A percentile compares a stretch with the other conserved stretches of the same genome.
Conservation (phyloP, 345 rosid species). For the Populus alba region DNA sequence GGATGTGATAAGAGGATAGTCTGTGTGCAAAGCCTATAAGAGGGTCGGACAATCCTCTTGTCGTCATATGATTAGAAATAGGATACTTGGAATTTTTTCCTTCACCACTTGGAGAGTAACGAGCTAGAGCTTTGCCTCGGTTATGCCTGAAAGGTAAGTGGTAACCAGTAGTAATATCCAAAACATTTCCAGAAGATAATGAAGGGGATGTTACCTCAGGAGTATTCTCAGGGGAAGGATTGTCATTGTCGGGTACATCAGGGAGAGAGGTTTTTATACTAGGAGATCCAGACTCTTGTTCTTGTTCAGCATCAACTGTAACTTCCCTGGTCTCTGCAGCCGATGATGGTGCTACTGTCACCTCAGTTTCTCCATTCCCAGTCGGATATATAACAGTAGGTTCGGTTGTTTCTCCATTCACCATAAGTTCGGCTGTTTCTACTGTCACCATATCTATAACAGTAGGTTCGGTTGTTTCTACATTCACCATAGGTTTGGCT, state of each 20-base stretch:
- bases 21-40: background rate
- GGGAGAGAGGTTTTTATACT: no score
- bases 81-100: background rate
- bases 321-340: accelerated
- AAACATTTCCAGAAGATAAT: background rate
- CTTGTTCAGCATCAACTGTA: no score
- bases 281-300: no score
- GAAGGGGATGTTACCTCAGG: no score
- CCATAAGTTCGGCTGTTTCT: accelerated
- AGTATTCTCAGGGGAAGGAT: no score
- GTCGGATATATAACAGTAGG: no score
- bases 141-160: background rate
- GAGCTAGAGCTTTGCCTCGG: background rate
- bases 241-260: background rate
- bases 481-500: accelerated
- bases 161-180: background rate
- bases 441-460: no score
- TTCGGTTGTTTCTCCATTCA: no score
- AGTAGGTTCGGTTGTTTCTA: no score
- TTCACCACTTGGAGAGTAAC: background rate
- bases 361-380: no score
- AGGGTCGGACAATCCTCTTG: background rate
- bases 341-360: no score
- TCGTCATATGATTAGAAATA: background rate
- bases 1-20: background rate